Base-by-base conservation (phyloP, 495 filamentous ascomycete species). In the Parathielavia hyrcaniae region DNA sequence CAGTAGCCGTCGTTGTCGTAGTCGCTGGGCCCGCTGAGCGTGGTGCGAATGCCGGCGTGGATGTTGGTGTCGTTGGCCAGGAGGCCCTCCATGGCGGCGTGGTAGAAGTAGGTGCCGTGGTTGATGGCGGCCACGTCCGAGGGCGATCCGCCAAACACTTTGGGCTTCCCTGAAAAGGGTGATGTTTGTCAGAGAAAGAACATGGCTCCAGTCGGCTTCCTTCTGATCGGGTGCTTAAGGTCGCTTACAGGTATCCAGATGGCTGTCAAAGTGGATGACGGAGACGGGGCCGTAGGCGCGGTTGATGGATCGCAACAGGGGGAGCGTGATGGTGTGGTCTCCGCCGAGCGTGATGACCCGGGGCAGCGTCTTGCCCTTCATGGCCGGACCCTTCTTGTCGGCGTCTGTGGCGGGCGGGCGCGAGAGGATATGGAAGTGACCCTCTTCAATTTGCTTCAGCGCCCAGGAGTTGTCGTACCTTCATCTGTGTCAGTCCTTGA, bases 41-140 rank as follows among this genome's bases (percentile, higher is more conserved):
- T 78, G 0, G 87, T 92, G 20, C 88, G 79, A 52, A 93, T 80
- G 1, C 90, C 89, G 1, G 88, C 89, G 70, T 93, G 89, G 23
- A 89, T 83, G 61, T 72, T 75, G 16, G 82, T 86, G 55, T 81
- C 76, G 67, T 90, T 89, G 23, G 77, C 73, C 49, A 93, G 85
- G 43, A 93, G 71, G 0, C 87, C 87, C 70, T 92, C 89, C 16
- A 80, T 82, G 52, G 83, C 79, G 2, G 89, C 89, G 63, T 90
- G 82, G 78, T 88, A 89, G 77, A 95, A 93, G 78, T 92, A 91
- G 22, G 80, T 87, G 8, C 90, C 89, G 70, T 95, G 90, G 68
- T 86, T 95, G 73, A 93, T 89, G 57, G 65, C 67, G 4, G 74
- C 74, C 10, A 92, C 89, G 49, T 81, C 72, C 10, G 78, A 80